Evolutionary conservation across 441 rosid species (phyloP), one percentile per base, ranked within the genome.

Genomic region (Eruca vesicaria): DNA sequence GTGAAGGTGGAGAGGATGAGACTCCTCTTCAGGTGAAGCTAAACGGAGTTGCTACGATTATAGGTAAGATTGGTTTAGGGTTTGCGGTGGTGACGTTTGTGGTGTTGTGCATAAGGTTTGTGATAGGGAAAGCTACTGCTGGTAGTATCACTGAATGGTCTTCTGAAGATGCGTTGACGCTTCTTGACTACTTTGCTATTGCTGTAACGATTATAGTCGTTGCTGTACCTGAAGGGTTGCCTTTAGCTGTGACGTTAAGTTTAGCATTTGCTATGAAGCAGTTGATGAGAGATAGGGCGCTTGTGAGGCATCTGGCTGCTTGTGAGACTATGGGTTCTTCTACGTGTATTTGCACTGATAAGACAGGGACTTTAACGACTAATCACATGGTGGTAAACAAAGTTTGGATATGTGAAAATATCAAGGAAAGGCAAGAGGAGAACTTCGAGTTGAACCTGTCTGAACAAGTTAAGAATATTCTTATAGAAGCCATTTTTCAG

Each of bases 271-370:
- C 86, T 65, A 84, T 84, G 88, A 82, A 82, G 68, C 32, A 81
- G 73, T 69, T 84, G 68, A 84, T 84, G 88, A 50, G 71, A 9
- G 86, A 84, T 20, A 81, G 80, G 67, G 88, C 88, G 66, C 80
- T 84, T 68, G 86, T 84, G 33, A 84, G 88, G 70, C 85, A 81
- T 68, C 84, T 84, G 9, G 81, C 88, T 64, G 88, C 88, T 8
- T 84, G 88, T 76, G 88, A 84, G 82, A 84, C 86, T 1, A 84
- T 84, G 88, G 88, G 88, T 71, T 84, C 88, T 72, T 81, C 82
- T 26, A 82, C 79, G 10, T 76, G 83, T 70, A 84, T 84, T 20
- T 84, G 88, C 71, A 82, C 86, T 0, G 88, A 84, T 62, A 84
- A 84, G 80, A 84, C 88, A 20, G 88, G 88, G 71, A 84, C 88